Evolutionary conservation across 306 rosid genomes (phyloP).

Genomic region (Spatholobus suberectus): DNA sequence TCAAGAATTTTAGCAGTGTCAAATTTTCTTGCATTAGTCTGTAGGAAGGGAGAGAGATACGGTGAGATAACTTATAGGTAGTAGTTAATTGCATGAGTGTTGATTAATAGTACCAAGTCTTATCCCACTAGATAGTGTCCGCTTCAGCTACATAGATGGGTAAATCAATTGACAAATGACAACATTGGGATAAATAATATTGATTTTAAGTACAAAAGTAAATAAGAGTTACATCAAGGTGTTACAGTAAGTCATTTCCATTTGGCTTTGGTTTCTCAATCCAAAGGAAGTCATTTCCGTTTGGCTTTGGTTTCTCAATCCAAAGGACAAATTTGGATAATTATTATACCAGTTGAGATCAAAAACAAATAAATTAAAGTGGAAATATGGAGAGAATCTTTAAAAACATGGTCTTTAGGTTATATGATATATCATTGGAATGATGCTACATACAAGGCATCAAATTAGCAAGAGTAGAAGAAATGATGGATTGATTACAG

Average conservation of each 20-base stretch:
- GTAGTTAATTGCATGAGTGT: neutral
- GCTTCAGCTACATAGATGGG: neutral
- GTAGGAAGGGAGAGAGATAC: neutral
- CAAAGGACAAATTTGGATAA: neutral
- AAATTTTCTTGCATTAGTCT: slow-evolving; percentile 5
- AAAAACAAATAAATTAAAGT: neutral
- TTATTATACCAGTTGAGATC: slow-evolving; percentile 23
- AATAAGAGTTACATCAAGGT: neutral
- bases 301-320: neutral
- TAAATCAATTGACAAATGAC: slow-evolving; percentile 13
- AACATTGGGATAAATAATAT: neutral
- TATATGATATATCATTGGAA: neutral
- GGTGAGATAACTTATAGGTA: neutral
- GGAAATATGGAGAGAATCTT: slow-evolving; percentile 9
- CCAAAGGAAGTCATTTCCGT: slow-evolving; percentile 4
- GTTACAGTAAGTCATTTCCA: neutral
- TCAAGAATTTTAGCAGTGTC: neutral
- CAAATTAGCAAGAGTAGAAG: slow-evolving; percentile 5
- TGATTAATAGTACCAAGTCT: slow-evolving; percentile 17
- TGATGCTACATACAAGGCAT: slow-evolving; percentile 2
- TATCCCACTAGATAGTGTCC: neutral
- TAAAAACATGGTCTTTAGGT: neutral
- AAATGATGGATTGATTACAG: neutral
- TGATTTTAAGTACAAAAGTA: neutral
- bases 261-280: neutral